A percentile compares a stretch with the other conserved stretches of the same genome.
phyloP scores from a whole-genome alignment of 306 rosid genomes.

The Pyrus betulifolia region DNA sequence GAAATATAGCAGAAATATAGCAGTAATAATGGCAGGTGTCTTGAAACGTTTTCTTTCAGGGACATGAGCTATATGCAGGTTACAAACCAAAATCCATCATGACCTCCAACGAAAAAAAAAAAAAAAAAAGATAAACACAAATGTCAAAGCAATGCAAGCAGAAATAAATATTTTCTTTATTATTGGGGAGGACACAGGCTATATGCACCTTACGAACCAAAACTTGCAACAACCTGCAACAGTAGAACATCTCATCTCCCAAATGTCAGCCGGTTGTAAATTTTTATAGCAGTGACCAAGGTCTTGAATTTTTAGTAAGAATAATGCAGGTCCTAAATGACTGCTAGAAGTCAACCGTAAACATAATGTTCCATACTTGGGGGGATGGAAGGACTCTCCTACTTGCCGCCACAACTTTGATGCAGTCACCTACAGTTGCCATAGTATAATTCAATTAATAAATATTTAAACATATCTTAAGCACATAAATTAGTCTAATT shows the following conservation, averaged over 20 bases:
- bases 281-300: neutral
- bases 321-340: slow-evolving; percentile 10
- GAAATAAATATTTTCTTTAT: neutral
- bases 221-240: neutral
- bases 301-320: neutral
- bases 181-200: neutral
- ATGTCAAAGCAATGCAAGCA: neutral
- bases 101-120: neutral
- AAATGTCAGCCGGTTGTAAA: neutral
- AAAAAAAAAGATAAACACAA: neutral
- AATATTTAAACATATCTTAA: neutral
- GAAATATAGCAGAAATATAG: neutral
- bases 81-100: neutral
- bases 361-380: slow-evolving; percentile 46
- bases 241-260: neutral
- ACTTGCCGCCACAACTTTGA: slow-evolving; percentile 89
- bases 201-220: neutral
- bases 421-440: slow-evolving; percentile 55
- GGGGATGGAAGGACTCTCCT: slow-evolving; percentile 90
- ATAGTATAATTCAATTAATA: slow-evolving; percentile 1
- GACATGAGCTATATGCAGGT: neutral
- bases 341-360: slow-evolving; percentile 4
- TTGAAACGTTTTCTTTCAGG: neutral
- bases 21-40: neutral
- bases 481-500: neutral